Evolutionary conservation across 2,329 filamentous ascomycete genomes (phyloP), one percentile per base, ranked within the genome.

Genomic region (Aschersonia sp.): DNA sequence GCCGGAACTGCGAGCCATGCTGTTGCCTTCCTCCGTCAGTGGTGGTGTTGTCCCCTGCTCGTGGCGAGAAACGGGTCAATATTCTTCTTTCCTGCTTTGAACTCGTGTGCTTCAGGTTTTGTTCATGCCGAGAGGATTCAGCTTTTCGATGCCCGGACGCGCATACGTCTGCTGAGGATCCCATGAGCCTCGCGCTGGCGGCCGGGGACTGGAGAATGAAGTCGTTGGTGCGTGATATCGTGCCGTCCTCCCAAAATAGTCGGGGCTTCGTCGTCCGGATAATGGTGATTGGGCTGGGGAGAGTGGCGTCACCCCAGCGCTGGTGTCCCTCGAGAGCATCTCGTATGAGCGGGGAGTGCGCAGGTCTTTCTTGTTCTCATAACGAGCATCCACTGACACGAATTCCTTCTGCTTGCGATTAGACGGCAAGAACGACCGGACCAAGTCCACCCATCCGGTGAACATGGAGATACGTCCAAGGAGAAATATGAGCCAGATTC

Each of bases 391-490:
- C 43, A 85, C 81, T 40, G 87, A 94, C 53, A 95, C 85, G 57
- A 96, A 97, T 63, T 97, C 90, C 56, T 79, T 78, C 60, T 83
- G 78, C 50, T 65, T 69, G 47, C 70, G 67, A 37, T 67, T 64
- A 51, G 78, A 65, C 5, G 10, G 35, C 30, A 47, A 39, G 45
- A 69, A 59, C 39, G 64, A 61, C 47, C 63, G 68, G 54, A 81
- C 63, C 42, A 89, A 66, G 30, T 94, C 81, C 42, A 71, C 55
- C 92, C 92, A 98, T 52, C 85, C 92, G 4, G 72, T 76, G 48
- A 94, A 70, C 81, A 97, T 94, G n/a, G 85, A 83, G 62, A 78
- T 80, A 46, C 89, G 83, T 39, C 85, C 83, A 33, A 96, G 78
- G 50, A 97, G 78, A 47, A 95, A 64, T 49, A 94, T 74, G 45